Evolutionary conservation across 257 asterid genomes (phyloP).

Genomic region (Cinchona pubescens): DNA sequence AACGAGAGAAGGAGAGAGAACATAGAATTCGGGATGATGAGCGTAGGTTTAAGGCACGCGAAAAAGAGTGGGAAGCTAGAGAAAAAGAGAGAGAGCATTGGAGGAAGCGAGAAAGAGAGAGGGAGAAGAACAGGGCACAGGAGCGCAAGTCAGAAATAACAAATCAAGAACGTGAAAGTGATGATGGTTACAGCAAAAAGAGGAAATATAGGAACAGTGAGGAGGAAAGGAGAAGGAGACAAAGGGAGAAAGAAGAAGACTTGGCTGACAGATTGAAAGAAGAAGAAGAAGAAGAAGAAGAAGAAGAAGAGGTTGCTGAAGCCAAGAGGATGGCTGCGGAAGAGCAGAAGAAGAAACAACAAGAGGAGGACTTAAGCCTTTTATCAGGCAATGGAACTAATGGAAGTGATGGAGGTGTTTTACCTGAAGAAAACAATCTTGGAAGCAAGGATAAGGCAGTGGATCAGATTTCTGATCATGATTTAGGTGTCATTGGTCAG

Average conservation of each 20-base stretch:
- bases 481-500: slow-evolving; percentile 43
- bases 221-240: slow-evolving; percentile 85
- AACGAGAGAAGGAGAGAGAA: slow-evolving; percentile 93
- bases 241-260: slow-evolving; percentile 89
- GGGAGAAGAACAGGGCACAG: slow-evolving; percentile 84
- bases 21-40: slow-evolving; percentile 93
- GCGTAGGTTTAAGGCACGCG: slow-evolving; percentile 81
- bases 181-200: slow-evolving; percentile 75
- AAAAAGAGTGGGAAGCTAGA: slow-evolving; percentile 97
- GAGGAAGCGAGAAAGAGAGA: slow-evolving; percentile 88
- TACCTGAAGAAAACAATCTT: slow-evolving; percentile 40
- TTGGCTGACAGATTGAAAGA: slow-evolving; percentile 70
- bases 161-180: slow-evolving; percentile 81
- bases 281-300: slow-evolving; percentile 73
- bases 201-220: slow-evolving; percentile 78
- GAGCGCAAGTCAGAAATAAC: slow-evolving; percentile 77
- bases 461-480: slow-evolving; percentile 38
- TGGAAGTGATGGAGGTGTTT: slow-evolving; percentile 38
- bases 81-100: slow-evolving; percentile 88
- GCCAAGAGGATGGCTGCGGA: slow-evolving; percentile 69
- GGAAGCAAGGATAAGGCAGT: slow-evolving; percentile 37
- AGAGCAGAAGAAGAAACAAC: slow-evolving; percentile 58
- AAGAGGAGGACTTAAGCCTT: slow-evolving; percentile 49
- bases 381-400: slow-evolving; percentile 39
- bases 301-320: slow-evolving; percentile 76